Conservation (phyloP, 495 filamentous ascomycete species). For the Hypoxylon perforatum region DNA sequence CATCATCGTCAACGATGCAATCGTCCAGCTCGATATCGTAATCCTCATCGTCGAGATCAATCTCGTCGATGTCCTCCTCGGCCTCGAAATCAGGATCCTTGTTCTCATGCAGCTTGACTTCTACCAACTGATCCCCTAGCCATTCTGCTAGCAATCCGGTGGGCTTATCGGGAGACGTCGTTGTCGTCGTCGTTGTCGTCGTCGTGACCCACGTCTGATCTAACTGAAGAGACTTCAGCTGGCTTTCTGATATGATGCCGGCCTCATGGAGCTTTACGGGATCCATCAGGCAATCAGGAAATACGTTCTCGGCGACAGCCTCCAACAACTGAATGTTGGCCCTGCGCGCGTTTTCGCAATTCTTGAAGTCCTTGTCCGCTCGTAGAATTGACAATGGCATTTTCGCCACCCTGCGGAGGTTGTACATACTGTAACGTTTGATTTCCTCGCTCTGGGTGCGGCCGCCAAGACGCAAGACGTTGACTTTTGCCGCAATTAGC, state of each 20-base stretch:
- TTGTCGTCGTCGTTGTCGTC: conserved; percentile 41
- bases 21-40: conserved; percentile 51
- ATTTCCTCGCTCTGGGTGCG: conserved; percentile 73
- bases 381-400: neutral
- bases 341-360: conserved; percentile 39
- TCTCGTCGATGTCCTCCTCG: conserved; percentile 36
- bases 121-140: conserved; percentile 64
- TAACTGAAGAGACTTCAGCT: conserved; percentile 67
- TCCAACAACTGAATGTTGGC: conserved; percentile 52
- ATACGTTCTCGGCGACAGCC: conserved; percentile 59
- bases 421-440: conserved; percentile 71
- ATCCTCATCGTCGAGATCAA: conserved; percentile 42
- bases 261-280: conserved; percentile 57
- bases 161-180: conserved; percentile 40
- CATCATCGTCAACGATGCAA: conserved; percentile 53
- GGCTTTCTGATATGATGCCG: conserved; percentile 68
- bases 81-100: conserved; percentile 52
- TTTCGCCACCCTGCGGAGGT: conserved; percentile 58
- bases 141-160: conserved; percentile 67
- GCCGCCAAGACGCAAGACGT: conserved; percentile 83
- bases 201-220: conserved; percentile 65
- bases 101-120: conserved; percentile 37
- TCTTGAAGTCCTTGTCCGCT: conserved; percentile 36
- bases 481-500: conserved; percentile 70
- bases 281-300: conserved; percentile 61